These are phyloP conservation scores for Fusarium equiseti DNA, from an alignment of 2,329 filamentous ascomycete genomes.

Conservation along the genomic window DNA sequence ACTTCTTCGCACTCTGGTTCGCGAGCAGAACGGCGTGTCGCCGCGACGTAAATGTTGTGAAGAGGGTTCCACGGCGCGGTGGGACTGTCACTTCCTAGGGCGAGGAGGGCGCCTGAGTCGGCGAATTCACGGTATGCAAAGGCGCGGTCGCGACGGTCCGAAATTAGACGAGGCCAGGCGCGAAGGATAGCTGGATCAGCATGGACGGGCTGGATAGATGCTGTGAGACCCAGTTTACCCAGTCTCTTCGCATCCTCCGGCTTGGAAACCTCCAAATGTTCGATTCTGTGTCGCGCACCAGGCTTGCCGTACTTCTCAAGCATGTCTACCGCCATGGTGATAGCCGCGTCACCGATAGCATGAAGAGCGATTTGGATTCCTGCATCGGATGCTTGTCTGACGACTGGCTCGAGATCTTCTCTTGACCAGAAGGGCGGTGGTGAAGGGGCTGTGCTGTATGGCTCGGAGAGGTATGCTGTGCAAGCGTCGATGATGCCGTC, in stretches of 20 bases:
- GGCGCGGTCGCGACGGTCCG: slow-evolving; percentile 65
- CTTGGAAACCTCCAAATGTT: slow-evolving; percentile 71
- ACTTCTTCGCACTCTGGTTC: slow-evolving; percentile 57
- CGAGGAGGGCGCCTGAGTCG: slow-evolving; percentile 64
- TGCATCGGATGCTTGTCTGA: slow-evolving; percentile 63
- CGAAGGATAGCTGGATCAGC: slow-evolving; percentile 69
- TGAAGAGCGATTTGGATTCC: slow-evolving; percentile 72
- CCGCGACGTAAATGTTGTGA: slow-evolving; percentile 67
- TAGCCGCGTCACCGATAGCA: slow-evolving; percentile 71
- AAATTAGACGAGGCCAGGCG: slow-evolving; percentile 69
- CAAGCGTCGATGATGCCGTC: slow-evolving; percentile 74
- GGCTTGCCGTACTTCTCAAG: slow-evolving; percentile 58
- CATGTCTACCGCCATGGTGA: slow-evolving; percentile 67
- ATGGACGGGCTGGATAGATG: slow-evolving; percentile 68
- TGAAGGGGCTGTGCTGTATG: slow-evolving; percentile 62
- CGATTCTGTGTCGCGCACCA: slow-evolving; percentile 68
- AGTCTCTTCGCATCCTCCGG: slow-evolving; percentile 67
- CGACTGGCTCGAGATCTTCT: slow-evolving; percentile 65
- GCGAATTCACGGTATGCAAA: slow-evolving; percentile 73
- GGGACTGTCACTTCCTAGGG: slow-evolving; percentile 68
- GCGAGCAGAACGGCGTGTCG: slow-evolving; percentile 65
- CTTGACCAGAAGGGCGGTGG: slow-evolving; percentile 65
- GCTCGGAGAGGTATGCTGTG: slow-evolving; percentile 68
- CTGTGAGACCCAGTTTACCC: slow-evolving; percentile 68
- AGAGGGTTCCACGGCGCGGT: slow-evolving; percentile 67